A percentile compares a stretch with the other conserved stretches of the same genome.
phyloP scores from a whole-genome alignment of 805 yeast genomes.

The Pichia paraexigua region DNA sequence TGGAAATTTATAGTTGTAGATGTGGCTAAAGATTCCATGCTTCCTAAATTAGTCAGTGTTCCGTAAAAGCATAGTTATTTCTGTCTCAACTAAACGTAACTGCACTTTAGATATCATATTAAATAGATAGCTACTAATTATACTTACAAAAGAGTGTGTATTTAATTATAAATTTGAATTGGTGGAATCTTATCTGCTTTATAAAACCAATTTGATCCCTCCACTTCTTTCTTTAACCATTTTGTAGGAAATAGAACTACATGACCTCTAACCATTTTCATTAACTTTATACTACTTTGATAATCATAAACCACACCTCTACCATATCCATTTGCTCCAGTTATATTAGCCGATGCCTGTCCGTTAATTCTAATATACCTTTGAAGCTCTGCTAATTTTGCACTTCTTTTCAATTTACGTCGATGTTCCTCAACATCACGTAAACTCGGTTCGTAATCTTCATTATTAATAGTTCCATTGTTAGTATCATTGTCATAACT shows the following conservation, averaged over 20 bases:
- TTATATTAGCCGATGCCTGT: conserved; percentile 1
- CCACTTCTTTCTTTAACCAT: conserved; percentile 84
- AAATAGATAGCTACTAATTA: too few relatives aligned
- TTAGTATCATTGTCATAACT: not conserved
- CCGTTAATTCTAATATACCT: conserved; percentile 18
- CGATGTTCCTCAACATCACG: conserved; percentile 5
- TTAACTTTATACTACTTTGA: conserved; percentile 65
- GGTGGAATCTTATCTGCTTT: conserved; percentile 93
- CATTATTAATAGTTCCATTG: not conserved
- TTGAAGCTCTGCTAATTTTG: conserved; percentile 24
- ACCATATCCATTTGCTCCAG: conserved; percentile 1
- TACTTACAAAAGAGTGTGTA: too few relatives aligned
- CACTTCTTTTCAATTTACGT: conserved; percentile 18
- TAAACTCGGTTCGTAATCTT: not conserved
- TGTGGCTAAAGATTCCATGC: too few relatives aligned
- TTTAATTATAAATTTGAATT: conserved; percentile 77
- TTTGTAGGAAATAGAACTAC: conserved; percentile 86
- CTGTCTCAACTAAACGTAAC: too few relatives aligned
- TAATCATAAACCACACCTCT: conserved; percentile 38
- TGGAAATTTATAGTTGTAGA: too few relatives aligned
- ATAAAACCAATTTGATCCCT: conserved; percentile 91
- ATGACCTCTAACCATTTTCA: conserved; percentile 74
- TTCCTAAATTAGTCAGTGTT: too few relatives aligned
- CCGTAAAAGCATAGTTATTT: too few relatives aligned
- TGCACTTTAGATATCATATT: too few relatives aligned